These are phyloP conservation scores for Coemansia sp. DNA, from an alignment of 192 early-diverging fungal genomes.

Conservation along the genomic window DNA sequence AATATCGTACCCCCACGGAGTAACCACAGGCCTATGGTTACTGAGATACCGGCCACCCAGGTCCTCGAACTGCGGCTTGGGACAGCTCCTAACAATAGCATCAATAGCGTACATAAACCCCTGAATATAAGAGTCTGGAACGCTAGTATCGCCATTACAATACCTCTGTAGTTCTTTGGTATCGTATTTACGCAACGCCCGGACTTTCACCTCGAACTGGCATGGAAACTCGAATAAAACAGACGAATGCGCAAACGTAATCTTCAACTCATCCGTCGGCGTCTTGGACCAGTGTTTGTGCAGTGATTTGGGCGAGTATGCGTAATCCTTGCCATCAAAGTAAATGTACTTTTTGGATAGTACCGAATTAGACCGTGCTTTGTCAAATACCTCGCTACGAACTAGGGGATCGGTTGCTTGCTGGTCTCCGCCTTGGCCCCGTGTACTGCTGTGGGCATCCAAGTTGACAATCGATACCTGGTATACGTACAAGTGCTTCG, in stretches of 20 bases:
- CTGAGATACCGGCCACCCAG: constrained; percentile 2
- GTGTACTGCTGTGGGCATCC: constrained; percentile 10
- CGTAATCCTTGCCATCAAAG: constrained; percentile 37
- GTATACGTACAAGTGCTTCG: constrained; percentile 43
- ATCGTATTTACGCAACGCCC: constrained; percentile 27
- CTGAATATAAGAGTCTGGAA: constrained; percentile 13
- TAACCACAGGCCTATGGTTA: not conserved
- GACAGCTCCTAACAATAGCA: constrained; percentile 16
- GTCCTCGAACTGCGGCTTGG: not conserved
- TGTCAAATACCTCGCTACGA: not conserved
- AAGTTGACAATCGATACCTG: constrained; percentile 32
- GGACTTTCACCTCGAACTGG: constrained; percentile 19
- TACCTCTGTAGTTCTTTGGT: constrained; percentile 8
- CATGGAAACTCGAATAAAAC: not conserved
- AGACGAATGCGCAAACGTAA: not conserved
- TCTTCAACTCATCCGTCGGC: not conserved
- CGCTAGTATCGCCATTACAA: not conserved
- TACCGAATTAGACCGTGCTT: not conserved
- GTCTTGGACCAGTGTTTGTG: constrained; percentile 15
- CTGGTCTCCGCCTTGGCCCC: not conserved
- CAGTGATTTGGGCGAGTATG: constrained; percentile 19
- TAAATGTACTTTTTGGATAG: not conserved
- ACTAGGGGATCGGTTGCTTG: constrained; percentile 2
- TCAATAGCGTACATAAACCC: constrained; percentile 33
- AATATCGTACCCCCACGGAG: constrained; percentile 24